Conservation (phyloP, 2,329 filamentous ascomycete species). For the Simplicillium sp. region DNA sequence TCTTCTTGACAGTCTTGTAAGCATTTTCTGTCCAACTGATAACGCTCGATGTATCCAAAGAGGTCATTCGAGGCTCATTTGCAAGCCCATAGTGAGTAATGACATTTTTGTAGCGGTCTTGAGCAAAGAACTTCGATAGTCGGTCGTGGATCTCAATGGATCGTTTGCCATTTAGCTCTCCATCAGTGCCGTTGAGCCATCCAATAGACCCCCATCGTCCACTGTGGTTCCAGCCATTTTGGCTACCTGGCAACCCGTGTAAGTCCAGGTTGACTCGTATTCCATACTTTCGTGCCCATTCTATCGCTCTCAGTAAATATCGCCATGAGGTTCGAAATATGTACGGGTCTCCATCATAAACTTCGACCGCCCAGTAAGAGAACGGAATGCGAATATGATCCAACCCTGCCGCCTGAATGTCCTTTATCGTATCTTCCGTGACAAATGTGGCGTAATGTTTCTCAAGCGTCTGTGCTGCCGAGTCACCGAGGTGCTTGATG, state of each 20-base stretch:
- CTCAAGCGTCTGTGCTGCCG: constrained; percentile 63
- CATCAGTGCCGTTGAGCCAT: constrained; percentile 89
- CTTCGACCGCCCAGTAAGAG: constrained; percentile 87
- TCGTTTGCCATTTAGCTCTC: constrained; percentile 66
- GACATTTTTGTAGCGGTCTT: constrained; percentile 85
- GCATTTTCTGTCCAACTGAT: constrained; percentile 72
- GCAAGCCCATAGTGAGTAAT: constrained; percentile 87
- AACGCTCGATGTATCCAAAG: constrained; percentile 56
- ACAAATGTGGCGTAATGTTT: constrained; percentile 87
- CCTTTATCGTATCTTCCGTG: constrained; percentile 70
- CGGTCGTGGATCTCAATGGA: constrained; percentile 81
- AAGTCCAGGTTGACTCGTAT: constrained; percentile 88
- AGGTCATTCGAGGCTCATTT: constrained; percentile 88
- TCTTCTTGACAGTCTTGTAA: constrained; percentile 61
- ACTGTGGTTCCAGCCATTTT: constrained; percentile 98
- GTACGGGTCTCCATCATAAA: constrained; percentile 81
- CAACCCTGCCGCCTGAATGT: constrained; percentile 79
- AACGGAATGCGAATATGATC: constrained; percentile 96
- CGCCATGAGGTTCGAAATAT: constrained; percentile 82
- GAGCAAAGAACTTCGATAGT: constrained; percentile 85
- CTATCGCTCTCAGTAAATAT: constrained; percentile 84
- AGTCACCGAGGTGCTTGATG: constrained; percentile 56
- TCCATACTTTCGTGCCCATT: constrained; percentile 88
- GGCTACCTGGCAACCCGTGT: constrained; percentile 83
- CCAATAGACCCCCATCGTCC: constrained; percentile 70